These are phyloP conservation scores for Brassica carinata DNA, from an alignment of 345 rosid genomes.

Conservation along the genomic window DNA sequence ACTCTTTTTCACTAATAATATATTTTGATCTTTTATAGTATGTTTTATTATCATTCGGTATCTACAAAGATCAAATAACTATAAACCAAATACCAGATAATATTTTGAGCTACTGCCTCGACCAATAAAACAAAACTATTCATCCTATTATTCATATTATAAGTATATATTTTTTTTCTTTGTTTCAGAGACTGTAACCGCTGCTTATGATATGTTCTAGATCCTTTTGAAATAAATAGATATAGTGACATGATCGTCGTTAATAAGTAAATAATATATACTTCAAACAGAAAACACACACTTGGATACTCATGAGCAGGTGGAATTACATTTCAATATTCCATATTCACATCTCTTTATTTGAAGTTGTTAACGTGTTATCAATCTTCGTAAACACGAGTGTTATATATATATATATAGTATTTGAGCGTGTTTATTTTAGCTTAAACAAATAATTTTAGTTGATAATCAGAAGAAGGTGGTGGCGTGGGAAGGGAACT, in stretches of 20 bases:
- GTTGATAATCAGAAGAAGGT: slow-evolving; percentile 11
- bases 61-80: not conserved
- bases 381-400: slow-evolving; percentile 21
- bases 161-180: not conserved
- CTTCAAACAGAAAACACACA: not conserved
- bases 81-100: not conserved
- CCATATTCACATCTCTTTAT: slow-evolving; percentile 18
- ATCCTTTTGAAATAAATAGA: not conserved
- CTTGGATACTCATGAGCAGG: not conserved
- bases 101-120: not conserved
- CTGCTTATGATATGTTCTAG: not conserved
- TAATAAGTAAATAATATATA: not conserved
- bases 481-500: slow-evolving; percentile 26
- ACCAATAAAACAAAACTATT: not conserved
- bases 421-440: not conserved
- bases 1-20: slow-evolving; percentile 1
- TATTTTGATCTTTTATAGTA: slow-evolving; percentile 2
- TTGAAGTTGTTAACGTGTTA: not conserved
- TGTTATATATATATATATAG: not conserved
- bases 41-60: not conserved
- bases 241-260: not conserved
- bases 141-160: not conserved
- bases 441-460: not conserved
- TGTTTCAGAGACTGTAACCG: not conserved
- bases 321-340: not conserved